Evolutionary conservation across 768 basidiomycete species (phyloP), one percentile per base, ranked within the genome.

Genomic region (Phaeolepiota aurea): DNA sequence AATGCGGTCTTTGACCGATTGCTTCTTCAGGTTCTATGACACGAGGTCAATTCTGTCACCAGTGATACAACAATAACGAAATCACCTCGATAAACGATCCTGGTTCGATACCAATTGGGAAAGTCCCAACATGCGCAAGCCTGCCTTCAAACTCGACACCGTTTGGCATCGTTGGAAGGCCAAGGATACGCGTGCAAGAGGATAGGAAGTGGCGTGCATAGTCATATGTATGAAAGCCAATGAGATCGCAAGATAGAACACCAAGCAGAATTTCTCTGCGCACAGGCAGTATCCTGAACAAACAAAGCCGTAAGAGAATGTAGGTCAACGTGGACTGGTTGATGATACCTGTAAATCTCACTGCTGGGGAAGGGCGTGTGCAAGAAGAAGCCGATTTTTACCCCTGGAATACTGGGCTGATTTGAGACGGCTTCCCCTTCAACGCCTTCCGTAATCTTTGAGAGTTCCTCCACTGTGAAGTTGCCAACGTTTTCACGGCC

Each of bases 191-290:
- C 2, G 96, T 97, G 62, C 93, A 97, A 32, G 91, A 94, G 5
- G 94, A 98, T 37, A 99, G 74, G 79, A 99, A 99, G 62, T 99
- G 96, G 31, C 96, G 92, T 1, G 96, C 96, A 55, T 99, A 99
- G 63, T 99, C 96, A 63, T 94, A 99, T 5, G 96, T 99, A 69
- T 99, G 96, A 78, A 98, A 99, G 11, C 96, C 96, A 54, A 99
- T 91, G 46, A 99, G 74, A 57, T 99, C 94, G 54, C 89, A 97
- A 60, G 93, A 90, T 11, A 98, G 73, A 32, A 97, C 76, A 20
- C 96, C 96, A 23, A 97, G 80, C n/a, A 99, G 69, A 47, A 99
- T 98, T 63, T 99, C 96, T 42, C 92, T 79, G 37, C 96, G 85
- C 23, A 99, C 96, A 2, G 96, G 96, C 12, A 99, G 71, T 56